Conservation (phyloP, 352 stramenopile genomes). For the Globisporangium echinulatum region DNA sequence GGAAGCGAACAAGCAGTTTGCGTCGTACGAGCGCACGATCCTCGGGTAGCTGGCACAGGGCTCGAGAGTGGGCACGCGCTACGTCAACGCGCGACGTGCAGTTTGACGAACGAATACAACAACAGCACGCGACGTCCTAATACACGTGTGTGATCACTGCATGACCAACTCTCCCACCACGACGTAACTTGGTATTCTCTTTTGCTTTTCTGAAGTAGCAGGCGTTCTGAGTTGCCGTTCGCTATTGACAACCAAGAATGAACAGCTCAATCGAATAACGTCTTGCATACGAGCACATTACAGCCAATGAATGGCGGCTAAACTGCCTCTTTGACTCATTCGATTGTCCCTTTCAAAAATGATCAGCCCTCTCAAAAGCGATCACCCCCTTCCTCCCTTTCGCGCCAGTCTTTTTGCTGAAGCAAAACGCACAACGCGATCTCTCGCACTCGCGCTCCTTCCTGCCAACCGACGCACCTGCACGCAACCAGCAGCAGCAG, state of each 20-base stretch:
- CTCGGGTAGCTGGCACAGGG: slow-evolving; percentile 21
- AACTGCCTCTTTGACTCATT: slow-evolving; percentile 9
- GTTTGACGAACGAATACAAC: too few relatives aligned
- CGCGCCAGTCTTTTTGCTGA: background rate
- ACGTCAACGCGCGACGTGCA: too few relatives aligned
- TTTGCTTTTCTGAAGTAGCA: too few relatives aligned
- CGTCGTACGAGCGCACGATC: slow-evolving; percentile 73
- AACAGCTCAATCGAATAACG: too few relatives aligned
- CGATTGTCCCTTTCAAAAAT: slow-evolving; percentile 21
- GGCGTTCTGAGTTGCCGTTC: too few relatives aligned
- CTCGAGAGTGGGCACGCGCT: too few relatives aligned
- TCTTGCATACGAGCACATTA: too few relatives aligned
- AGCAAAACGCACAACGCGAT: background rate
- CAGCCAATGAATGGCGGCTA: background rate
- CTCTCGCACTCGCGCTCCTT: slow-evolving; percentile 6
- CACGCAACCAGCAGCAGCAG: background rate
- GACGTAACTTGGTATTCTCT: too few relatives aligned
- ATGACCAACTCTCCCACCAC: too few relatives aligned
- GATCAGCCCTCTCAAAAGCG: slow-evolving; percentile 20
- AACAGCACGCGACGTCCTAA: too few relatives aligned
- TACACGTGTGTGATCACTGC: too few relatives aligned
- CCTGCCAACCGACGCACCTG: slow-evolving; percentile 4
- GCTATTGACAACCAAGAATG: too few relatives aligned
- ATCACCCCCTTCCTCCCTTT: slow-evolving; percentile 11
- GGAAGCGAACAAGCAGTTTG: slow-evolving; percentile 89